Base-by-base conservation (phyloP, 176 grass and related monocot genomes). In the Sorghum bicolor region DNA sequence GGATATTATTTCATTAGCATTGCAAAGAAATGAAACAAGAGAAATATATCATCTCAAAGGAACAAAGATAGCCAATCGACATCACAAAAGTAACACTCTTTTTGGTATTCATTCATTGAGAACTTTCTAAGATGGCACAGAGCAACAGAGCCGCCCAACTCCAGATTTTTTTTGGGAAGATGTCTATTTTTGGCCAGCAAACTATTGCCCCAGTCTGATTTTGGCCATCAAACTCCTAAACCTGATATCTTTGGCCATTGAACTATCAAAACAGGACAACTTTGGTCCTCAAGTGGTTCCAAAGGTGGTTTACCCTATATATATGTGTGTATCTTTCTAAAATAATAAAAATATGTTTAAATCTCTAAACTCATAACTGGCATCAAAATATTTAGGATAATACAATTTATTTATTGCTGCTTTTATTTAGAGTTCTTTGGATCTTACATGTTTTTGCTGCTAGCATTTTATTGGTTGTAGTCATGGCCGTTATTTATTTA, bases 1-100 rank as follows among this genome's bases (percentile, higher is more conserved):
- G 6, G 5, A 60, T 31, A 77, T 52, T 64, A 82, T 6, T 67
- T 78, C 57, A 83, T 40, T 58, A 86, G 40, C 67, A 79, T 36
- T 6, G 16, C 19, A 72, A 48, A 50, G 38, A 30, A 70, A 74
- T 1, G 4, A 55, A 40, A 67, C 29, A 9, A 32, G 17, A 64
- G 39, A 85, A 81, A 75, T 75, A 37, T 32, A 58, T 58, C 40
- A 75, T 37, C 67, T 52, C 12, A 16, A 57, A 81, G 41, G 14
- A 87, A 74, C 62, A 67, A 68, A 48, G 19, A 87, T 41, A 31
- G n/a, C 36, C 45, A 26, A 28, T 75, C 37, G 15, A 39, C 73
- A 52, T 63, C 15, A 87, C 10, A 72, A 41, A 66, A 34, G 40
- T 28, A 87, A 40, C 25, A 73, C 43, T 67, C 33, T 15, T 68